Base-by-base conservation (phyloP, 2,329 filamentous ascomycete genomes). In the Periconia sp. region DNA sequence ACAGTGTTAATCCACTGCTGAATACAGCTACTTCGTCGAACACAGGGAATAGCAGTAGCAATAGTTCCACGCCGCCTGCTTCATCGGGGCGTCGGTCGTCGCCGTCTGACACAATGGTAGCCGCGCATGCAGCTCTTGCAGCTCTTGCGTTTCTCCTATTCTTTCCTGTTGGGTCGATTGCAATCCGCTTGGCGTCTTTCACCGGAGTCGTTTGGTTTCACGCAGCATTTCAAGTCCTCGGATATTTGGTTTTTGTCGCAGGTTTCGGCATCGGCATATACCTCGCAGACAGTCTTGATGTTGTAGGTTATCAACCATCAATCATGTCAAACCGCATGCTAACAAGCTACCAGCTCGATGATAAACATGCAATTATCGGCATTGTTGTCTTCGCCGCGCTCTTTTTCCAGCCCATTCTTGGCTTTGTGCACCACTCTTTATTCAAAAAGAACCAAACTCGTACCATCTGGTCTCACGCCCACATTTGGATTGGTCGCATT, bases 401-500 rank as follows among this genome's bases (percentile, higher is more conserved):
- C 2, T 73, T 85, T 11, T 81, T 87, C 58, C 81, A 83, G 56
- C 82, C 82, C 0, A 63, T 78, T 2, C 70, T 82, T 33, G 82
- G 82, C 3, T 62, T 76, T 15, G 54, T 82, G 2, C 82, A 85
- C 56, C 82, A 85, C 59, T 54, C 69, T 3, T 61, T 79, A 41
- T 85, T 78, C 72, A 77, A 78, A 49, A 79, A 76, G 57, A 74
- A 75, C 14, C 72, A 74, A 8, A 65, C 65, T 14, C 78, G 79
- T 33, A 79, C 77, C 1, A 56, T 75, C 7, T 79, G 77, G 65
- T 80, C 79, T 0, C 75, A 80, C 55, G 69, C 68, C 2, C 82
- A 85, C 59, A 73, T 83, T 45, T 85, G 82, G 82, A 61, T 83
- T 23, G 82, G 82, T 17, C 75, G 82, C 5, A 59, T 73, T 27